A percentile compares a stretch with the other conserved stretches of the same genome.
phyloP scores from a whole-genome alignment of 2,329 filamentous ascomycete species.

The Allantophomopsis cytisporea region DNA sequence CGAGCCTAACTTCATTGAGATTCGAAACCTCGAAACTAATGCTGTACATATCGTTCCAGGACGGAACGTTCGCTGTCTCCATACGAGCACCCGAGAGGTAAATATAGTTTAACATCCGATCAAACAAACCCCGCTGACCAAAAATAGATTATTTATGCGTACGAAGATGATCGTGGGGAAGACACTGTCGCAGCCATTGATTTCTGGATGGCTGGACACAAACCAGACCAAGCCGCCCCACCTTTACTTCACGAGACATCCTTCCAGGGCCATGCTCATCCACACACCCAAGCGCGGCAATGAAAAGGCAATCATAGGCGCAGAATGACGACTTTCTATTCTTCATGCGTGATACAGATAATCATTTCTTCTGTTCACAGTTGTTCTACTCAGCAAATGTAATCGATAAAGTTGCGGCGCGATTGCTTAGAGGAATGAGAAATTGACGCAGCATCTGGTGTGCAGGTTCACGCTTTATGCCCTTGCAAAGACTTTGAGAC shows the following conservation, averaged over 20 bases:
- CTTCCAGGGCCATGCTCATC: conserved; percentile 7
- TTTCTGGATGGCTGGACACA: conserved; percentile 53
- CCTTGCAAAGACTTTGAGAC: no score
- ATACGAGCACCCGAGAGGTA: conserved; percentile 95
- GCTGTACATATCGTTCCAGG: conserved; percentile 93
- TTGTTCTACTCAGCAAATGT: no score
- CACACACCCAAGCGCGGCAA: conserved; percentile 5
- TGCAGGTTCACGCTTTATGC: no score
- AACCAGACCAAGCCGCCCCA: conserved; percentile 12
- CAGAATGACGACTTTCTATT: no score
- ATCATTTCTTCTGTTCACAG: no score
- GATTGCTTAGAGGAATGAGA: no score
- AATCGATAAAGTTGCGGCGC: no score
- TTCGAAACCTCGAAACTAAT: conserved; percentile 87
- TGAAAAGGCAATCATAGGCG: no score
- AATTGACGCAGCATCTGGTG: no score
- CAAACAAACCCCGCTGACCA: conserved; percentile 9
- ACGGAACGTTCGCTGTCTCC: conserved; percentile 94
- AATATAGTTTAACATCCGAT: conserved; percentile 17
- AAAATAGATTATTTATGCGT: conserved; percentile 82
- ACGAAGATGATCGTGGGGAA: conserved; percentile 88
- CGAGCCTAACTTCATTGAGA: conserved; percentile 94
- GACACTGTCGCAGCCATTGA: conserved; percentile 91
- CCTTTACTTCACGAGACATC: conserved; percentile 5
- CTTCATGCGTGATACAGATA: no score